phyloP scores from a whole-genome alignment of 495 filamentous ascomycete genomes.

The Hypoxylon intermedium region DNA sequence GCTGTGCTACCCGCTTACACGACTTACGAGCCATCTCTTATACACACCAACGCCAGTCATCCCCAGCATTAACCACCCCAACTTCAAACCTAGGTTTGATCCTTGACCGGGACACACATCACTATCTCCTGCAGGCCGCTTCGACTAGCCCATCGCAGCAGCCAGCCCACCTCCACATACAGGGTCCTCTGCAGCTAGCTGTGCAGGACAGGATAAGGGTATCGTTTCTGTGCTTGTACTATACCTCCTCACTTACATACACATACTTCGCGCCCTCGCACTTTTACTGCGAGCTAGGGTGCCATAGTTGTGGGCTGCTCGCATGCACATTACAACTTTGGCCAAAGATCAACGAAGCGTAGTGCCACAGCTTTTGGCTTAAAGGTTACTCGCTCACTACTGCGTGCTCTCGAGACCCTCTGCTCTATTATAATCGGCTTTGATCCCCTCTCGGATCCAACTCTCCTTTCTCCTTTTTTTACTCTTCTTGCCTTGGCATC shows the following conservation, averaged over 20 bases:
- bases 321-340: conserved; percentile 41
- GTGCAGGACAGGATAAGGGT: no score
- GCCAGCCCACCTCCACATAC: conserved; percentile 31
- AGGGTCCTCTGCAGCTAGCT: conserved; percentile 35
- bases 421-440: conserved; percentile 33
- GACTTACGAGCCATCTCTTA: conserved; percentile 12
- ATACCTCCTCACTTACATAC: no score
- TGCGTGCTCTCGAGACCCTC: conserved; percentile 10
- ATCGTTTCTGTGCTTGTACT: conserved; percentile 13
- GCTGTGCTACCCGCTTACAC: conserved; percentile 20
- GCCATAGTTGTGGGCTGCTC: conserved; percentile 36
- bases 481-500: conserved; percentile 40
- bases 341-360: conserved; percentile 36
- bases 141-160: no score
- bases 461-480: conserved; percentile 14
- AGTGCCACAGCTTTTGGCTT: no score
- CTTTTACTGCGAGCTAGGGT: conserved; percentile 30
- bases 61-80: conserved; percentile 23
- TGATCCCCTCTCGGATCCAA: conserved; percentile 22
- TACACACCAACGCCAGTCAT: conserved; percentile 6
- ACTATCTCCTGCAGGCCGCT: conserved; percentile 34
- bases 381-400: conserved; percentile 8
- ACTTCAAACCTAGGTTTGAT: conserved; percentile 34
- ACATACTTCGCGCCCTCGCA: conserved; percentile 11
- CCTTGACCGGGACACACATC: conserved; percentile 32